A percentile compares a stretch with the other conserved stretches of the same genome.
Conservation (phyloP, 768 basidiomycete species). For the Cystofilobasidium ferigula region DNA sequence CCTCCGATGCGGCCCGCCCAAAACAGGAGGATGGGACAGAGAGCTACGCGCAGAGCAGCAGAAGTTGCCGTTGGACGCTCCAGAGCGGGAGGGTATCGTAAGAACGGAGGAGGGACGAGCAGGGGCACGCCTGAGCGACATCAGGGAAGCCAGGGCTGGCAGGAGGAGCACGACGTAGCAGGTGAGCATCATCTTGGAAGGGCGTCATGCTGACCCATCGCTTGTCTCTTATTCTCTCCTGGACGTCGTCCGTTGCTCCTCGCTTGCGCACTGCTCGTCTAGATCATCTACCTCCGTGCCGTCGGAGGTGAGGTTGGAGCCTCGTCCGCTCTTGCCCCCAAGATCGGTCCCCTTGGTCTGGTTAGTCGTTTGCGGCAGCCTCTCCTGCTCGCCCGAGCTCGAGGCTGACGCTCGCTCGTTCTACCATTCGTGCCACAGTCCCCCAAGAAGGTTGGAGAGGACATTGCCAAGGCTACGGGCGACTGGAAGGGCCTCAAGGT, state of each 20-base stretch:
- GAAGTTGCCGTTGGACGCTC: too few species aligned
- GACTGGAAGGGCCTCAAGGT: slow-evolving; percentile 99
- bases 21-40: neutral
- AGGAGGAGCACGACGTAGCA: too few species aligned
- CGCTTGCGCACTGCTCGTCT: neutral
- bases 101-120: too few species aligned
- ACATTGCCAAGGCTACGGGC: slow-evolving; percentile 96
- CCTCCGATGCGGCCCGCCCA: neutral
- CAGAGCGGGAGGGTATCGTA: too few species aligned
- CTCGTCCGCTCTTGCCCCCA: slow-evolving; percentile 93
- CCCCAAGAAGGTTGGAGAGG: slow-evolving; percentile 99
- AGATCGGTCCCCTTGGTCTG: slow-evolving; percentile 99
- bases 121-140: too few species aligned
- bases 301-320: slow-evolving; percentile 99
- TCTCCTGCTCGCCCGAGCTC: neutral
- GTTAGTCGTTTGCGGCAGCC: slow-evolving; percentile 52
- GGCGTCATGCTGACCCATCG: neutral
- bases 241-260: neutral
- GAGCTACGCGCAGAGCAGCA: too few species aligned
- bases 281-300: slow-evolving; percentile 93
- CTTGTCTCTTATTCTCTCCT: neutral
- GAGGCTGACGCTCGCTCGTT: neutral
- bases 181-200: too few species aligned
- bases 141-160: too few species aligned
- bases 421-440: slow-evolving; percentile 48